Evolutionary conservation across 2,329 filamentous ascomycete genomes (phyloP).

Genomic region (Aspergillus sp.): DNA sequence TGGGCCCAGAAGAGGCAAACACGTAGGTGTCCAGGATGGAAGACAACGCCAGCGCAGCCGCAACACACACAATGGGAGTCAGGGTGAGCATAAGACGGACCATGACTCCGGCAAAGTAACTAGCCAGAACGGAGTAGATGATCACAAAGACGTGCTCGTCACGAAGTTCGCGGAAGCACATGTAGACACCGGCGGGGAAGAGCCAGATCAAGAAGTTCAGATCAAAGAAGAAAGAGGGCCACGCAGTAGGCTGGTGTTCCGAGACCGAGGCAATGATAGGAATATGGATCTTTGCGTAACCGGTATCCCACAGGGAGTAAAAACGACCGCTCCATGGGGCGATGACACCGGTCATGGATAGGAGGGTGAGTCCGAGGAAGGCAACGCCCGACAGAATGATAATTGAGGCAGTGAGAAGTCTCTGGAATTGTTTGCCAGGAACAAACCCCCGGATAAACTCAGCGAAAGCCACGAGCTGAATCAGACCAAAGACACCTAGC

Average conservation of each 20-base stretch:
- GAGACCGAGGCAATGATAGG: conserved; percentile 99
- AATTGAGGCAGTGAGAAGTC: conserved; percentile 74
- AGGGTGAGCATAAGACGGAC: conserved; percentile 97
- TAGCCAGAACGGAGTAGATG: conserved; percentile 93
- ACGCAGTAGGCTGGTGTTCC: conserved; percentile 97
- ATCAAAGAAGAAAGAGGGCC: conserved; percentile 99
- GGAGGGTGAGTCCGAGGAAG: conserved; percentile 72
- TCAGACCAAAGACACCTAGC: conserved; percentile 85
- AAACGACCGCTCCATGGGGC: conserved; percentile 98
- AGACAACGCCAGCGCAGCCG: conserved; percentile 84
- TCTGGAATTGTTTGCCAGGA: conserved; percentile 90
- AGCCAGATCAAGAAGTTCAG: conserved; percentile 98
- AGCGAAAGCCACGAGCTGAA: conserved; percentile 90
- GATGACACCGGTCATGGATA: conserved; percentile 85
- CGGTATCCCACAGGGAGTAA: conserved; percentile 98
- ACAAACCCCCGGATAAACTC: conserved; percentile 88
- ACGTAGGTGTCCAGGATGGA: conserved; percentile 87
- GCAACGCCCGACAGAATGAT: conserved; percentile 71
- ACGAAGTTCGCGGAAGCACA: conserved; percentile 90
- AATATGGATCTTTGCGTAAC: conserved; percentile 98
- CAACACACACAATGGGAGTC: conserved; percentile 93
- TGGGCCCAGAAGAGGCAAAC: conserved; percentile 60
- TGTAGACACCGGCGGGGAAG: conserved; percentile 96
- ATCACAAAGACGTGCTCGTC: conserved; percentile 98
- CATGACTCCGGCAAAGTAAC: conserved; percentile 99